Percentiles rank a stretch among this genome's conserved stretches.
Conservation (phyloP, 768 basidiomycete genomes). For the Hypholoma fasciculare region DNA sequence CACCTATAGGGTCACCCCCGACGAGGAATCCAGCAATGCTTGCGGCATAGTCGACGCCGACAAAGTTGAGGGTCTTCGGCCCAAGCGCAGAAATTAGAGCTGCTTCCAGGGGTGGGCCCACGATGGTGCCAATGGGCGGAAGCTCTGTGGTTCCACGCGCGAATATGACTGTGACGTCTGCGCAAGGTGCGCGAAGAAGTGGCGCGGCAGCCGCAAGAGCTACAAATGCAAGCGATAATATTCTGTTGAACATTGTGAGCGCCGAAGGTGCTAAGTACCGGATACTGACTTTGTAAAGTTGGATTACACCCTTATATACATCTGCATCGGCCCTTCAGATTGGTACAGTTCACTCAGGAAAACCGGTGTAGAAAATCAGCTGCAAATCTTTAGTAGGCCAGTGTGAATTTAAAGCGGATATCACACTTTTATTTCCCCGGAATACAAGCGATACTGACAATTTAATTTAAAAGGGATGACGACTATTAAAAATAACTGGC, state of each 20-base stretch:
- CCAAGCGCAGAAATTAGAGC: slow-evolving; percentile 29
- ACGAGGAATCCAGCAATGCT: slow-evolving; percentile 34
- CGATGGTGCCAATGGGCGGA: slow-evolving; percentile 32
- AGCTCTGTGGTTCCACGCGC: slow-evolving; percentile 37
- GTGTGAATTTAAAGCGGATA: too few species aligned
- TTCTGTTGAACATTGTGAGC: slow-evolving; percentile 14
- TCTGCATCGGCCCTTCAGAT: background rate
- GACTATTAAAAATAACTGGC: too few species aligned
- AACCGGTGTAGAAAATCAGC: background rate
- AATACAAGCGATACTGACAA: too few species aligned
- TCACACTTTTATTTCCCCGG: too few species aligned
- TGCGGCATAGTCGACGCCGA: slow-evolving; percentile 37
- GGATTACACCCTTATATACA: background rate
- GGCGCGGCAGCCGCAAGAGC: slow-evolving; percentile 19
- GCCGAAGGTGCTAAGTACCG: background rate
- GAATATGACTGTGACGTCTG: slow-evolving; percentile 35
- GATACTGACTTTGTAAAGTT: background rate
- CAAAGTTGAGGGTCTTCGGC: slow-evolving; percentile 30
- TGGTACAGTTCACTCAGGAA: background rate
- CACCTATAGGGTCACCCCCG: slow-evolving; percentile 35
- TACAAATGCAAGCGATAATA: slow-evolving; percentile 18
- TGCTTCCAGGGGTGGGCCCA: slow-evolving; percentile 35
- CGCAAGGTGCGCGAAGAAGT: slow-evolving; percentile 22
- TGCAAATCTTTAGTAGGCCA: too few species aligned
- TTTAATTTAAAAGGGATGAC: too few species aligned